These are phyloP conservation scores for Myriosclerotinia curreyana DNA, from an alignment of 2,329 filamentous ascomycete genomes.

Conservation along the genomic window DNA sequence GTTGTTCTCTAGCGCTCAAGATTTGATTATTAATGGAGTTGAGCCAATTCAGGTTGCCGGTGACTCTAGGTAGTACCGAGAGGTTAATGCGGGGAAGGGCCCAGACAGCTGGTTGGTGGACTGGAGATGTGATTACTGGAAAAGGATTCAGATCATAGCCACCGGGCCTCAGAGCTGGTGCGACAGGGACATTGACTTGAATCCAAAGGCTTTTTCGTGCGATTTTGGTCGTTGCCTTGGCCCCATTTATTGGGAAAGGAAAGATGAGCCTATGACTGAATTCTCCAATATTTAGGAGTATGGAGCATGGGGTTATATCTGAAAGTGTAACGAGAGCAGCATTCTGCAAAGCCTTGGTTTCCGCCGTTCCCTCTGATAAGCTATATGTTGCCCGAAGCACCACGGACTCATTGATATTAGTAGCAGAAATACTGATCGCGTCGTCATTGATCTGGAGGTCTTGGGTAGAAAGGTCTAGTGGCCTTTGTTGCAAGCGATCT, in stretches of 20 bases:
- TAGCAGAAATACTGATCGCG: not conserved
- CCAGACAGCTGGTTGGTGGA: not conserved
- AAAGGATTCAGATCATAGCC: constrained; percentile 15
- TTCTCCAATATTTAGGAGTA: constrained; percentile 6
- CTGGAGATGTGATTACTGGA: not conserved
- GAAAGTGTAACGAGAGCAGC: constrained; percentile 12
- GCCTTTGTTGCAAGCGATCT: not conserved
- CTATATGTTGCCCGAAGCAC: not conserved
- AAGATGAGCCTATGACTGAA: constrained; percentile 13
- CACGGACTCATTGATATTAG: not conserved
- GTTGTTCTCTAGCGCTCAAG: not conserved
- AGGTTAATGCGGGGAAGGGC: not conserved
- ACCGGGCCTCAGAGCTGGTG: not conserved
- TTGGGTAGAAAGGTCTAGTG: not conserved
- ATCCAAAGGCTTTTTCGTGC: constrained; percentile 18
- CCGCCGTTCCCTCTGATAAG: not conserved
- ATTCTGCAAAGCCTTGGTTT: constrained; percentile 12
- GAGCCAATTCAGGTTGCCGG: not conserved
- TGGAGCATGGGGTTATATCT: constrained; percentile 12
- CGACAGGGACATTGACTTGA: constrained; percentile 12
- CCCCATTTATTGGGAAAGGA: constrained; percentile 8
- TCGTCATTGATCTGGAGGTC: not conserved
- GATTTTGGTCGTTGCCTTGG: constrained; percentile 3
- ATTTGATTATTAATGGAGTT: not conserved
- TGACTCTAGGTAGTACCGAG: not conserved